Percentiles rank a stretch among this genome's conserved stretches.
Evolutionary conservation across 148 eudicot genomes (phyloP).

Genomic region (Cornus suecica): DNA sequence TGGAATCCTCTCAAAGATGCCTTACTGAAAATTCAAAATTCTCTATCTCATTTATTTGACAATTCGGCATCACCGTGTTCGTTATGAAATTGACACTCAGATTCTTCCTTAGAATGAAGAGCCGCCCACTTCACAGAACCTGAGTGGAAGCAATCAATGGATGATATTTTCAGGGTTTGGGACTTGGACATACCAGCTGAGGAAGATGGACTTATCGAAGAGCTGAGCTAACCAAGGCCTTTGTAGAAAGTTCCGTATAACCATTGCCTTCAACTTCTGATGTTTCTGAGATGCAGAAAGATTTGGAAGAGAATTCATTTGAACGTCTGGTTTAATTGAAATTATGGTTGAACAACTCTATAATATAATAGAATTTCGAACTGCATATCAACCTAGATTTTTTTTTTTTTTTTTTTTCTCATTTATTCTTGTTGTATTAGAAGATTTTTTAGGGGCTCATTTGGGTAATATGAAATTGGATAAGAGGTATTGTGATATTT

Average conservation of each 20-base stretch:
- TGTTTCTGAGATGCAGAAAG: slow-evolving; percentile 26
- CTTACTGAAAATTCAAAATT: neutral
- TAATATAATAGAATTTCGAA: too few relatives aligned
- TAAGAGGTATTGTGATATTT: too few relatives aligned
- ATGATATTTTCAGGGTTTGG: slow-evolving; percentile 54
- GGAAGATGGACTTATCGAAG: slow-evolving; percentile 47
- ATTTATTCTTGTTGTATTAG: too few relatives aligned
- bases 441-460: too few relatives aligned
- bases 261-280: slow-evolving; percentile 14
- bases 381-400: too few relatives aligned
- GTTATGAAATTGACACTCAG: neutral
- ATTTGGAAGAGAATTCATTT: slow-evolving; percentile 25
- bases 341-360: neutral
- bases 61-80: neutral
- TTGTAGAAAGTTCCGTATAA: slow-evolving; percentile 25
- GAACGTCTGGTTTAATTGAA: slow-evolving; percentile 41
- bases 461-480: too few relatives aligned
- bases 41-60: neutral
- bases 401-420: too few relatives aligned
- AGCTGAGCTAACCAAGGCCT: slow-evolving; percentile 38
- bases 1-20: neutral
- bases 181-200: slow-evolving; percentile 44
- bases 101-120: neutral
- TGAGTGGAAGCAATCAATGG: neutral
- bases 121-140: neutral